Conservation (phyloP, 768 basidiomycete species). For the Suillus americanus region DNA sequence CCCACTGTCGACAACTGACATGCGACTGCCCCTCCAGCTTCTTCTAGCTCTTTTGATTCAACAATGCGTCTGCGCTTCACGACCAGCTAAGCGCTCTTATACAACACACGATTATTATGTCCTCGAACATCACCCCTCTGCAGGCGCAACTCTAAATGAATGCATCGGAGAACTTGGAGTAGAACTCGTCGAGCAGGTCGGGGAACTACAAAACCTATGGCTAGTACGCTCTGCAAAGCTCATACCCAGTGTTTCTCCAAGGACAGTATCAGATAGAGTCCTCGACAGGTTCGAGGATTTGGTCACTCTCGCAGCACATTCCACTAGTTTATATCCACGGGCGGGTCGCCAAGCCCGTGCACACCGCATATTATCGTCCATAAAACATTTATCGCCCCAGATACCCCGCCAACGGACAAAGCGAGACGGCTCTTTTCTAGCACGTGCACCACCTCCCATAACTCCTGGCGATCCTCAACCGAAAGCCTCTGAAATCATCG, state of each 20-base stretch:
- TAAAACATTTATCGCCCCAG: constrained; percentile 64
- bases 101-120: constrained; percentile 81
- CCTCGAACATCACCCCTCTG: constrained; percentile 58
- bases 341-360: constrained; percentile 36
- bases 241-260: constrained; percentile 20
- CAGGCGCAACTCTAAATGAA: constrained; percentile 57
- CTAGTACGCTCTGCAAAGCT: constrained; percentile 64
- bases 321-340: constrained; percentile 7
- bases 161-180: constrained; percentile 64
- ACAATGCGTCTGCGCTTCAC: constrained; percentile 29
- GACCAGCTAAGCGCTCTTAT: constrained; percentile 54
- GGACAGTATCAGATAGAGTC: constrained; percentile 44
- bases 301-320: constrained; percentile 21
- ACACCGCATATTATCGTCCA: constrained; percentile 49
- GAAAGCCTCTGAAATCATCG: constrained; percentile 45
- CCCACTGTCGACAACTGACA: background rate
- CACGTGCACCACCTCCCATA: constrained; percentile 58
- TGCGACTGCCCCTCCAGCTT: constrained; percentile 20
- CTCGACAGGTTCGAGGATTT: constrained; percentile 49
- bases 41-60: constrained; percentile 30
- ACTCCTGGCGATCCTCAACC: constrained; percentile 32
- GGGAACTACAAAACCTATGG: constrained; percentile 82
- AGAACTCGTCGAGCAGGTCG: constrained; percentile 85
- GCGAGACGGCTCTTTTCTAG: constrained; percentile 35
- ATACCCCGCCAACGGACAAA: constrained; percentile 66